A percentile compares a stretch with the other conserved stretches of the same genome.
Evolutionary conservation across 176 grass and related monocot genomes (phyloP).

Genomic region (Rhynchospora breviuscula): DNA sequence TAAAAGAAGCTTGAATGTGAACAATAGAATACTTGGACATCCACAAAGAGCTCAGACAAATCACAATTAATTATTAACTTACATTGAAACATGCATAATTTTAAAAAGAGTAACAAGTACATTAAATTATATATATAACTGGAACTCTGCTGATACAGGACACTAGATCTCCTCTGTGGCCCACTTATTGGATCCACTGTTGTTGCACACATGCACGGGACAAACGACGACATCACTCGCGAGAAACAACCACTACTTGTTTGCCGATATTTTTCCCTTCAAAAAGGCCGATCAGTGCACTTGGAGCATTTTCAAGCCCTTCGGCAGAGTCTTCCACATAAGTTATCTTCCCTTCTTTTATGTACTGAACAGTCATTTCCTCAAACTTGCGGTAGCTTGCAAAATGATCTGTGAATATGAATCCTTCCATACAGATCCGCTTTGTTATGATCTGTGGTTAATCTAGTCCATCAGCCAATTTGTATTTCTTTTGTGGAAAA

Average conservation of each 20-base stretch:
- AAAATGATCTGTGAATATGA: constrained; percentile 28
- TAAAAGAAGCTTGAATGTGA: no score
- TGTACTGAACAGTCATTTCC: constrained; percentile 27
- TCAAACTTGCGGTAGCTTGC: constrained; percentile 27
- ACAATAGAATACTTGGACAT: no score
- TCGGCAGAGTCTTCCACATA: constrained; percentile 38
- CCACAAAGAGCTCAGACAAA: no score
- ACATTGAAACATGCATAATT: no score
- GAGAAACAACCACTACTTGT: constrained; percentile 24
- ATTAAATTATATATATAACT: no score
- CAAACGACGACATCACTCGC: constrained; percentile 20
- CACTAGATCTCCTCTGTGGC: no score
- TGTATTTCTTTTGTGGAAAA: no score
- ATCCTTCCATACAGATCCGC: constrained; percentile 40
- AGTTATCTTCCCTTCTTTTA: constrained; percentile 34
- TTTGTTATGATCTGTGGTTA: constrained; percentile 12
- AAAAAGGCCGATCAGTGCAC: constrained; percentile 36
- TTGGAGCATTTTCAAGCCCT: constrained; percentile 33
- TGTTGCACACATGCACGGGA: no score
- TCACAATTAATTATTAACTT: no score
- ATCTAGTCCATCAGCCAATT: neutral
- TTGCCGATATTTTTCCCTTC: constrained; percentile 30
- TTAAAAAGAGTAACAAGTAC: no score
- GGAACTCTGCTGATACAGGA: no score
- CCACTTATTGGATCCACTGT: no score